phyloP scores from a whole-genome alignment of 2,329 filamentous ascomycete genomes.

The Rhexocercosporidium sp. region DNA sequence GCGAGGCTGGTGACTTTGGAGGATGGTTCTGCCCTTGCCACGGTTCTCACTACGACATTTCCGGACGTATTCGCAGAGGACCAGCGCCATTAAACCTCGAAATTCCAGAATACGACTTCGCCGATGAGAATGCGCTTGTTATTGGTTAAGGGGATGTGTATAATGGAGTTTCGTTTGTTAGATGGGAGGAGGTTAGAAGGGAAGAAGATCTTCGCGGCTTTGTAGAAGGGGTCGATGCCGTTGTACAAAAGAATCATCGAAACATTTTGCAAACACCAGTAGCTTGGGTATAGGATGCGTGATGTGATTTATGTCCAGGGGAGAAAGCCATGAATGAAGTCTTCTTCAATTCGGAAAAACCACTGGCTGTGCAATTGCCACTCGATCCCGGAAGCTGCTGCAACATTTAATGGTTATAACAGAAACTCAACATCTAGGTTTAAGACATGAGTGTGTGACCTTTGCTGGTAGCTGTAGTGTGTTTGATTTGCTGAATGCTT shows the following conservation, averaged over 20 bases:
- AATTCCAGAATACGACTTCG: slow-evolving; percentile 91
- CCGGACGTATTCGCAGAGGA: slow-evolving; percentile 95
- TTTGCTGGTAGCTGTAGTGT: no score
- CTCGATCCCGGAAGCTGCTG: no score
- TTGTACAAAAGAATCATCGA: slow-evolving; percentile 43
- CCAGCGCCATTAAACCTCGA: slow-evolving; percentile 98
- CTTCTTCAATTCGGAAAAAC: neutral
- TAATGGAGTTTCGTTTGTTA: slow-evolving; percentile 21
- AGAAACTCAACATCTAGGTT: no score
- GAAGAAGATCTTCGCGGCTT: slow-evolving; percentile 45
- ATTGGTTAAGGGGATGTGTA: slow-evolving; percentile 73
- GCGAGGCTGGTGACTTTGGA: slow-evolving; percentile 96
- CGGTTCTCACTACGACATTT: slow-evolving; percentile 99
- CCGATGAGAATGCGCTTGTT: slow-evolving; percentile 83
- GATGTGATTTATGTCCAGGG: neutral
- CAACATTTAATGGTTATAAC: no score
- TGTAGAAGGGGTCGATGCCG: slow-evolving; percentile 44
- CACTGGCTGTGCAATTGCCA: no score
- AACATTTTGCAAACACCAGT: slow-evolving; percentile 18
- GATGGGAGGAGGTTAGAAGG: slow-evolving; percentile 12
- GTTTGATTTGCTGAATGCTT: no score
- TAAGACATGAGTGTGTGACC: no score
- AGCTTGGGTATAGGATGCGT: neutral
- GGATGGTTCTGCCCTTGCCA: slow-evolving; percentile 99
- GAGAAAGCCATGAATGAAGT: neutral